Percentiles rank a stretch among this genome's conserved stretches.
Evolutionary conservation across 768 basidiomycete genomes (phyloP).

Genomic region (Cystobasidium tubakii): DNA sequence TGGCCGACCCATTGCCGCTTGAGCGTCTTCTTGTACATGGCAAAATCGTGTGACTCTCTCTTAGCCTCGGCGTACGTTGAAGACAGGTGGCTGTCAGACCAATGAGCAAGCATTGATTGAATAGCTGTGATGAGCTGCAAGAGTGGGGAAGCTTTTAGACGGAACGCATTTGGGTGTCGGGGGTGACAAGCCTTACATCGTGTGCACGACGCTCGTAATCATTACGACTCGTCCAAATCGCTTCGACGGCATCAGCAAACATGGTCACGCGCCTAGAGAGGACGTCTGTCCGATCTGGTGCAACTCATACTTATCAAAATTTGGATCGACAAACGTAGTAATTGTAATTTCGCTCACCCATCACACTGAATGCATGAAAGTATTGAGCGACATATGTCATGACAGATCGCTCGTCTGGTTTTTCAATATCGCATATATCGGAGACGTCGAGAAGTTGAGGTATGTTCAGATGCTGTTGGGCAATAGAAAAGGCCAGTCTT

Average conservation of each 20-base stretch:
- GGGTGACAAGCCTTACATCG: conserved; percentile 52
- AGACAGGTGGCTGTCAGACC: neutral
- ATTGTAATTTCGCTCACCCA: conserved; percentile 59
- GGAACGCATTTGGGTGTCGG: neutral
- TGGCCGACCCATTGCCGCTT: conserved; percentile 86
- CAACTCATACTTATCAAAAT: too few species aligned
- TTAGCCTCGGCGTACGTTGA: conserved; percentile 52
- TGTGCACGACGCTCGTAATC: conserved; percentile 85
- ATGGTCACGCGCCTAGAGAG: conserved; percentile 88
- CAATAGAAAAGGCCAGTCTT: conserved; percentile 75
- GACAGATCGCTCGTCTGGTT: conserved; percentile 89
- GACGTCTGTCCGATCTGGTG: conserved; percentile 89
- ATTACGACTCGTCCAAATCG: conserved; percentile 76
- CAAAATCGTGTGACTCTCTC: conserved; percentile 65
- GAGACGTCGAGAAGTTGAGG: conserved; percentile 94
- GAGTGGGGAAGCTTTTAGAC: neutral
- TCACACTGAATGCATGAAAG: conserved; percentile 96
- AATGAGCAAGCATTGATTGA: conserved; percentile 11
- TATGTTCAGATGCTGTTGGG: conserved; percentile 61
- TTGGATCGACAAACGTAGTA: too few species aligned
- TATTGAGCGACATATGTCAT: conserved; percentile 97
- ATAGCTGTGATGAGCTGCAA: conserved; percentile 34
- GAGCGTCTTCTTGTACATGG: conserved; percentile 72
- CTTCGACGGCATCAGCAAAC: conserved; percentile 91
- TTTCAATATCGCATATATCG: conserved; percentile 78